These are phyloP conservation scores for Plasmodium sp. DNA, from an alignment of 169 alveolate species.

Conservation along the genomic window DNA sequence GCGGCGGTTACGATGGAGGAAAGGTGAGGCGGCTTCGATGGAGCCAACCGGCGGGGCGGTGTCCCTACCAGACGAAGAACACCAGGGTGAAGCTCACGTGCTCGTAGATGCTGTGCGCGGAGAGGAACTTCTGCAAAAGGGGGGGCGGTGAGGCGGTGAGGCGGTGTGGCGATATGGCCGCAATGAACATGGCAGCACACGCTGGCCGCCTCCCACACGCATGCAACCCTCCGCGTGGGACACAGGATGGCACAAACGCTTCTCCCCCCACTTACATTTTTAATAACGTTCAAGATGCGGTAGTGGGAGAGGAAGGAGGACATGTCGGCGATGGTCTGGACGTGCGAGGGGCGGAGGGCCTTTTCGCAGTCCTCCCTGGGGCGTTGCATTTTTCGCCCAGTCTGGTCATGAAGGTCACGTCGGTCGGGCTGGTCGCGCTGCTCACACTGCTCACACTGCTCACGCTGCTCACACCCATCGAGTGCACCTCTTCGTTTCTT, in stretches of 20 bases:
- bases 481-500: too few species aligned
- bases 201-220: neutral
- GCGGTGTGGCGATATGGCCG: neutral
- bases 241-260: neutral
- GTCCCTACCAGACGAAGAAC: slow-evolving; percentile 34
- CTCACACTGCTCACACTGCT: too few species aligned
- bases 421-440: neutral
- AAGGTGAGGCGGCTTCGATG: too few species aligned
- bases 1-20: neutral
- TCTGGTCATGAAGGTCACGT: neutral
- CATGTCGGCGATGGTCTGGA: slow-evolving; percentile 36
- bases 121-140: slow-evolving; percentile 61
- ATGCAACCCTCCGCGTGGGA: neutral
- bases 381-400: neutral
- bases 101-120: slow-evolving; percentile 41
- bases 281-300: slow-evolving; percentile 39
- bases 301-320: slow-evolving; percentile 35
- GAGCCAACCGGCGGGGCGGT: neutral
- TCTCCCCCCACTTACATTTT: neutral
- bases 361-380: neutral
- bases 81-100: slow-evolving; percentile 54
- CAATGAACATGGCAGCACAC: neutral
- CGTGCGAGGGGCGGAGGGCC: slow-evolving; percentile 49
- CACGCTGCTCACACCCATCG: too few species aligned
- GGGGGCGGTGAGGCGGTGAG: neutral